Conservation (phyloP, 2,329 filamentous ascomycete genomes). For the Penicillium rolfsii region DNA sequence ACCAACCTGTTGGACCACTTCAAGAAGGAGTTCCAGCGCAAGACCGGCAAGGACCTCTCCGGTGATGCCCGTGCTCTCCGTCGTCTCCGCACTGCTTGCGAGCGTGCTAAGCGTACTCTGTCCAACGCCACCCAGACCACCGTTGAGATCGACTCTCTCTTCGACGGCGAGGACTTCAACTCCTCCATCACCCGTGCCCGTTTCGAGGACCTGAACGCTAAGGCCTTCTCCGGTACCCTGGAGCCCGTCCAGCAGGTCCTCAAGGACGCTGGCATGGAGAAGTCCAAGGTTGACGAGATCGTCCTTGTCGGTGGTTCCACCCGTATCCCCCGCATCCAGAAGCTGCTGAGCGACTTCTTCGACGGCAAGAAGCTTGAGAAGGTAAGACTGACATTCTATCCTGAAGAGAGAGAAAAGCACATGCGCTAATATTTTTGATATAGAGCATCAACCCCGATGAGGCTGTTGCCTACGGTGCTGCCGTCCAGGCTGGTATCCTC, state of each 20-base stretch:
- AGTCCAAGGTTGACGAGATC: constrained; percentile 94
- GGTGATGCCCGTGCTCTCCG: constrained; percentile 89
- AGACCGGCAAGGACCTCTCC: constrained; percentile 78
- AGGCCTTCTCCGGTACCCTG: constrained; percentile 90
- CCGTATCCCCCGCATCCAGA: constrained; percentile 98
- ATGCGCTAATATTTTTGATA: constrained; percentile 14
- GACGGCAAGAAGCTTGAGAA: constrained; percentile 99
- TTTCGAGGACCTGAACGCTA: constrained; percentile 98
- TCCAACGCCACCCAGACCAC: constrained; percentile 97
- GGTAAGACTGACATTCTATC: constrained; percentile 38
- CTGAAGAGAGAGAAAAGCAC: neutral
- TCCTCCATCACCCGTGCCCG: constrained; percentile 96
- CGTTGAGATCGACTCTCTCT: constrained; percentile 98
- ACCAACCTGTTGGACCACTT: constrained; percentile 94
- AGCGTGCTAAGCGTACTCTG: constrained; percentile 98
- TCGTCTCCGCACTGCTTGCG: constrained; percentile 94
- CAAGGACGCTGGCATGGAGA: constrained; percentile 86
- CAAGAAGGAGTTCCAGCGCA: constrained; percentile 88
- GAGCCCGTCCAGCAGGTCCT: constrained; percentile 96
- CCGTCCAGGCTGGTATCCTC: constrained; percentile 97
- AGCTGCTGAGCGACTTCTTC: constrained; percentile 98
- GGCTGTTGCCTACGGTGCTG: constrained; percentile 97
- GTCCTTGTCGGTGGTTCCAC: constrained; percentile 98
- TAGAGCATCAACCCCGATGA: constrained; percentile 97
- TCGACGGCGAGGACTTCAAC: constrained; percentile 97